Evolutionary conservation across 305 asterid species (phyloP), one percentile per base, ranked within the genome.

Genomic region (Euphrasia arctica): DNA sequence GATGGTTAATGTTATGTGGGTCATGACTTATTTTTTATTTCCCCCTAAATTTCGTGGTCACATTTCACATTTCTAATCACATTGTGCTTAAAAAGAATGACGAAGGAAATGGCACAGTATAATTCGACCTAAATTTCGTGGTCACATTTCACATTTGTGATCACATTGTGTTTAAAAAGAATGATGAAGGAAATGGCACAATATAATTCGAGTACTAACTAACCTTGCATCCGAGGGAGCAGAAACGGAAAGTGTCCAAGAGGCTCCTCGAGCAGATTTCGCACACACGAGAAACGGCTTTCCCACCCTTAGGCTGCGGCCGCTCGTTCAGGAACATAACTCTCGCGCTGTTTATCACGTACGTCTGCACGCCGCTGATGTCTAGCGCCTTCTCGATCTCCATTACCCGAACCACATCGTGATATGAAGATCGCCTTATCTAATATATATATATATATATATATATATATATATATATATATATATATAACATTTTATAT

Each of bases 381-480:
- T 85, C 85, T 75, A 87, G 45, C 5, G 72, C 86, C 67, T 75
- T 85, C 60, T 87, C 79, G 64, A 87, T 79, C 78, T 87, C 95
- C 64, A 86, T 76, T 12, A 83, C 88, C 76, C 97, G 78, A 70
- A 90, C 97, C 73, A 90, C 97, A 74, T 90, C 95, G 65, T 87
- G 97, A 68, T 90, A 90, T 9, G 97, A 87, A 0, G 95, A 90
- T 74, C 95, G 62, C 85, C 97, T 78, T 82, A 87, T 90, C 97
- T 90, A 11, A 25, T 25, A 25, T 18, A 18, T 18, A 18, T 18
- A 18, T 18, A 18, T 18, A 18, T 18, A 18, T 18, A 18, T 18
- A 18, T 18, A 18, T 18, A 18, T 18, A 18, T 18, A 18, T 18
- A 18, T 18, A 18, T 18, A 18, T 18, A 18, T 18, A 18, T 18